Conservation (phyloP, 2,329 filamentous ascomycete genomes). For the Bipolaris sorokiniana region DNA sequence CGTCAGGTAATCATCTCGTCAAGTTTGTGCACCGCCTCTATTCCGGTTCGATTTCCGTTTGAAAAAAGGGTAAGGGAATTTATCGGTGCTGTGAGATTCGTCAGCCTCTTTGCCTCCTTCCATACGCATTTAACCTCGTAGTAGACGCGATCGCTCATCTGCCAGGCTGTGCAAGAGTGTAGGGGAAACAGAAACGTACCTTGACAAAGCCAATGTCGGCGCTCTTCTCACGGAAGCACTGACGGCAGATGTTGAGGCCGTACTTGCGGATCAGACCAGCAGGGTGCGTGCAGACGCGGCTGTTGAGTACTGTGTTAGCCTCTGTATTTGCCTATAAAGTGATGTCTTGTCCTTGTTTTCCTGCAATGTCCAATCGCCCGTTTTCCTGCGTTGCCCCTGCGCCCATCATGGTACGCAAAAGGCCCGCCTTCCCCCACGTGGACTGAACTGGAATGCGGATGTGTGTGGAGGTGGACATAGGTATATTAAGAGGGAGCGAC, state of each 20-base stretch:
- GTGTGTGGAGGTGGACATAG: too few relatives aligned
- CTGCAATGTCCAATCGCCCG: conserved; percentile 1
- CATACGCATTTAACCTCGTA: not conserved
- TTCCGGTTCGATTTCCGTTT: conserved; percentile 29
- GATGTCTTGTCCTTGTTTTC: too few relatives aligned
- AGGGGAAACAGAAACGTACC: conserved; percentile 51
- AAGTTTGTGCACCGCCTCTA: conserved; percentile 34
- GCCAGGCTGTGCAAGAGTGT: not conserved
- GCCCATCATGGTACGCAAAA: conserved; percentile 31
- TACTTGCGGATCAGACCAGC: conserved; percentile 99
- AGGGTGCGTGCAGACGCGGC: conserved; percentile 88
- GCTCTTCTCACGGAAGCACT: conserved; percentile 74
- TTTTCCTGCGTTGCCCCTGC: not conserved
- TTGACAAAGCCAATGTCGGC: conserved; percentile 72
- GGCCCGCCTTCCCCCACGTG: not conserved
- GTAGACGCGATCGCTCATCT: not conserved
- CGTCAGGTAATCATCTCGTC: conserved; percentile 39
- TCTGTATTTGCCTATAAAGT: too few relatives aligned
- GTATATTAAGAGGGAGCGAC: conserved; percentile 47
- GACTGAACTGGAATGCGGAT: too few relatives aligned
- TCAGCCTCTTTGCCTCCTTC: conserved; percentile 14
- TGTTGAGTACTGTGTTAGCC: conserved; percentile 51
- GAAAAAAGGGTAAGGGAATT: conserved; percentile 27
- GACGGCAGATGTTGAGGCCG: conserved; percentile 83
- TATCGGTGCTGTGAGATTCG: conserved; percentile 41